phyloP scores from a whole-genome alignment of 257 asterid genomes.

The Rauvolfia tetraphylla region DNA sequence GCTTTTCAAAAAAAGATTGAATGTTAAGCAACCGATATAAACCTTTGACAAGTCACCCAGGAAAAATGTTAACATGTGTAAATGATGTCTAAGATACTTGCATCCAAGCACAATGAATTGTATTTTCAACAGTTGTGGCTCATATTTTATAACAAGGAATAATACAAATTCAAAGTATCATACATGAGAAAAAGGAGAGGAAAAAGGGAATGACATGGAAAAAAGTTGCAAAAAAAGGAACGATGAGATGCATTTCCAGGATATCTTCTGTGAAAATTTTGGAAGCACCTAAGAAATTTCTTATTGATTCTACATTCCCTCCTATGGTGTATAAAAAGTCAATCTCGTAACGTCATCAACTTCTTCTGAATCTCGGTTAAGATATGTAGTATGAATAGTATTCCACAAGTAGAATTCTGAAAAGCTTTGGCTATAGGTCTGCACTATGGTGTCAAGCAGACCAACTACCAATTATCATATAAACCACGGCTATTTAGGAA shows the following conservation, averaged over 20 bases:
- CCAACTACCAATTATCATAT: neutral
- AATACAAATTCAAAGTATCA: no score
- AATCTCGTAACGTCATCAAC: neutral
- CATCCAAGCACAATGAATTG: neutral
- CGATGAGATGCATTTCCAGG: neutral
- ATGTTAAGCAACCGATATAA: constrained; percentile 8
- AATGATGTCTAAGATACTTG: neutral
- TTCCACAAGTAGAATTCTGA: neutral
- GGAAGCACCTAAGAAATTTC: neutral
- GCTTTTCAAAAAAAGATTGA: constrained; percentile 44
- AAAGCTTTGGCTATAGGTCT: neutral
- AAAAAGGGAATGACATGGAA: neutral
- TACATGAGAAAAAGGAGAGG: neutral
- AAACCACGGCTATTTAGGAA: neutral
- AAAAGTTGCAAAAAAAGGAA: no score
- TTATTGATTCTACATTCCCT: neutral
- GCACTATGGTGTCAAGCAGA: neutral
- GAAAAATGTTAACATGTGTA: neutral
- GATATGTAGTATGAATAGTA: neutral
- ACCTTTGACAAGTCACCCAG: neutral
- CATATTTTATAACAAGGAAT: neutral
- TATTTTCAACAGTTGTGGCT: neutral
- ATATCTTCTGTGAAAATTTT: neutral
- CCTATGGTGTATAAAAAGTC: neutral
- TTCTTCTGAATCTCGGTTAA: constrained; percentile 3